A percentile compares a stretch with the other conserved stretches of the same genome.
Conservation (phyloP, 225 moss, liverwort and hornwort species). For the Sphagnum tenellum region DNA sequence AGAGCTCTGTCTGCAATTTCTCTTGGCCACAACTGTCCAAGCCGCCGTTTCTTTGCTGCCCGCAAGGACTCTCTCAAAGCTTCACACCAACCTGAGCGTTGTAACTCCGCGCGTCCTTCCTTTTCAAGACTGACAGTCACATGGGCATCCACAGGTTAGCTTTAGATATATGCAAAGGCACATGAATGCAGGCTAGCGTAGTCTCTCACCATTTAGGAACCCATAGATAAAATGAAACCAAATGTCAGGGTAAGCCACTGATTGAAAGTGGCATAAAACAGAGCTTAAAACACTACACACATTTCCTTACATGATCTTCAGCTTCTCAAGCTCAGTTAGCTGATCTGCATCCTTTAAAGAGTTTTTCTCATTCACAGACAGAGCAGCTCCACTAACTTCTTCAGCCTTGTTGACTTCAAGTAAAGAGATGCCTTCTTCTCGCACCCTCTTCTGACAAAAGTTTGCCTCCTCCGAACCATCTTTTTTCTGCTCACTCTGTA, state of each 20-base stretch:
- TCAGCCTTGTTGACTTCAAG: constrained; percentile 24
- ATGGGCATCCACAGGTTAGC: too few species aligned
- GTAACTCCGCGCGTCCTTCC: constrained; percentile 53
- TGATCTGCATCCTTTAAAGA: constrained; percentile 29
- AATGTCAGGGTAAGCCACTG: too few species aligned
- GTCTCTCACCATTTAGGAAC: too few species aligned
- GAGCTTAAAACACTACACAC: too few species aligned
- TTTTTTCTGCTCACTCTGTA: constrained; percentile 26
- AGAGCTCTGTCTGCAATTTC: constrained; percentile 40
- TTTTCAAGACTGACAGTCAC: constrained; percentile 36
- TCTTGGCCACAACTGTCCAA: constrained; percentile 21
- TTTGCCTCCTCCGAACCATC: constrained; percentile 25
- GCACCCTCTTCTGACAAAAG: constrained; percentile 28
- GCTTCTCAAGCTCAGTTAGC: constrained; percentile 44
- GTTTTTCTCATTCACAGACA: constrained; percentile 37
- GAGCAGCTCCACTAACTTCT: constrained; percentile 24
- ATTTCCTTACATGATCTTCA: constrained; percentile 39
- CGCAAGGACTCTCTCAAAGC: constrained; percentile 60
- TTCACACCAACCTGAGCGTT: constrained; percentile 61
- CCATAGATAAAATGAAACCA: too few species aligned
- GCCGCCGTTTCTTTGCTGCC: constrained; percentile 48
- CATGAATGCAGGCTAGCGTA: too few species aligned
- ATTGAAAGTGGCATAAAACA: too few species aligned
- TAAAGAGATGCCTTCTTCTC: constrained; percentile 55
- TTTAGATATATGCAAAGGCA: too few species aligned